Percentiles rank a stretch among this genome's conserved stretches.
Conservation (phyloP, 306 rosid genomes). For the Dalbergia oliveri region DNA sequence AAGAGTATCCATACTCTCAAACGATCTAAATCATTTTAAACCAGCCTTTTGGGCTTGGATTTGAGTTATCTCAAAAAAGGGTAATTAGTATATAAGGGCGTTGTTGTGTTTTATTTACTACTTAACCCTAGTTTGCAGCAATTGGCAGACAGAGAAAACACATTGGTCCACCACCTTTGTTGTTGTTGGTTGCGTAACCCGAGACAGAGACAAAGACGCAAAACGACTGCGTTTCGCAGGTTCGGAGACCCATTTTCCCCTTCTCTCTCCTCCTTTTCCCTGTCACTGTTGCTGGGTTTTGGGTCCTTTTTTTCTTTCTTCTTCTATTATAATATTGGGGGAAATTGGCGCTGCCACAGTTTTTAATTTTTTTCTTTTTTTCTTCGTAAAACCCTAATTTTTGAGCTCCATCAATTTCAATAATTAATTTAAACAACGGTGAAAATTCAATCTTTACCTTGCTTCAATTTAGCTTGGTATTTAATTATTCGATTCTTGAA, state of each 20-base stretch:
- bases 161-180: constrained; percentile 18
- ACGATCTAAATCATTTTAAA: no score
- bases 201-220: constrained; percentile 6
- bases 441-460: no score
- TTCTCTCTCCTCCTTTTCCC: background rate
- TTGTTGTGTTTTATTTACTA: no score
- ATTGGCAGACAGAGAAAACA: background rate
- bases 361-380: background rate
- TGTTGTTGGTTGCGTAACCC: background rate
- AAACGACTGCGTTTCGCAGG: background rate
- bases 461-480: background rate
- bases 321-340: background rate
- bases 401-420: background rate
- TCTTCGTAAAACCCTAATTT: background rate
- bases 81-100: no score
- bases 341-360: background rate
- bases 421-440: background rate
- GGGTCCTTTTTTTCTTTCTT: background rate
- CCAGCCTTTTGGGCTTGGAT: no score
- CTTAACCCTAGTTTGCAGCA: background rate
- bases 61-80: no score
- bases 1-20: no score
- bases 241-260: background rate
- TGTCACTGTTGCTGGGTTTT: background rate
- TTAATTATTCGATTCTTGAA: background rate